These are phyloP conservation scores for Cardamine occulta DNA, from an alignment of 345 rosid species.

Conservation along the genomic window DNA sequence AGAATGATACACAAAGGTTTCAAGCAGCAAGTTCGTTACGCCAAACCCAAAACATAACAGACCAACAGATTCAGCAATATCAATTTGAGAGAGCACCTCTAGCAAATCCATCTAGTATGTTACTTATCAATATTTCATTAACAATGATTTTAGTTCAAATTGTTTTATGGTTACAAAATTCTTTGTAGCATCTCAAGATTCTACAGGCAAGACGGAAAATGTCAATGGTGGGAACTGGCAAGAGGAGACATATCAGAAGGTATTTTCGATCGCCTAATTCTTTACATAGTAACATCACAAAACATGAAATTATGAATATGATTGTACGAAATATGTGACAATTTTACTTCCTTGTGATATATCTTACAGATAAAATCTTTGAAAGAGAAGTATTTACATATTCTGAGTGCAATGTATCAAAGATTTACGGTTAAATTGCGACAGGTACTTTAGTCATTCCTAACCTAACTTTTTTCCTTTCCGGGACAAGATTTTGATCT, in stretches of 20 bases:
- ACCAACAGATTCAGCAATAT: constrained; percentile 68
- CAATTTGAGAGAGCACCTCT: constrained; percentile 61
- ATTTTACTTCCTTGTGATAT: background rate
- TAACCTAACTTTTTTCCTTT: constrained; percentile 3
- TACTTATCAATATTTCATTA: background rate
- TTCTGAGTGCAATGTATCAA: constrained; percentile 45
- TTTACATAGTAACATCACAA: constrained; percentile 4
- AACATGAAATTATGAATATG: background rate
- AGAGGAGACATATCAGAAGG: constrained; percentile 88
- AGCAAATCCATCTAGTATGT: constrained; percentile 64
- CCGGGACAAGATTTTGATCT: background rate
- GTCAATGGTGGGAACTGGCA: constrained; percentile 69
- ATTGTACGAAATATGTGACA: background rate
- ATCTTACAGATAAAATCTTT: constrained; percentile 45
- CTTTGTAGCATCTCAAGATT: constrained; percentile 64
- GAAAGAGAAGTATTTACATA: constrained; percentile 42
- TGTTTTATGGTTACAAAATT: background rate
- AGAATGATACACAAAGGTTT: constrained; percentile 59
- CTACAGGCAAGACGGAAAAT: constrained; percentile 58
- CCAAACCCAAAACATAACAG: constrained; percentile 62
- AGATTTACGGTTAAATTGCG: constrained; percentile 41
- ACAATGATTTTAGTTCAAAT: background rate
- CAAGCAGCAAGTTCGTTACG: constrained; percentile 59
- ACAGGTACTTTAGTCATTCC: constrained; percentile 39
- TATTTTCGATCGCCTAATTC: constrained; percentile 21